Percentiles rank a stretch among this genome's conserved stretches.
phyloP scores from a whole-genome alignment of 2,329 filamentous ascomycete species.

The Verticillium nubilum region DNA sequence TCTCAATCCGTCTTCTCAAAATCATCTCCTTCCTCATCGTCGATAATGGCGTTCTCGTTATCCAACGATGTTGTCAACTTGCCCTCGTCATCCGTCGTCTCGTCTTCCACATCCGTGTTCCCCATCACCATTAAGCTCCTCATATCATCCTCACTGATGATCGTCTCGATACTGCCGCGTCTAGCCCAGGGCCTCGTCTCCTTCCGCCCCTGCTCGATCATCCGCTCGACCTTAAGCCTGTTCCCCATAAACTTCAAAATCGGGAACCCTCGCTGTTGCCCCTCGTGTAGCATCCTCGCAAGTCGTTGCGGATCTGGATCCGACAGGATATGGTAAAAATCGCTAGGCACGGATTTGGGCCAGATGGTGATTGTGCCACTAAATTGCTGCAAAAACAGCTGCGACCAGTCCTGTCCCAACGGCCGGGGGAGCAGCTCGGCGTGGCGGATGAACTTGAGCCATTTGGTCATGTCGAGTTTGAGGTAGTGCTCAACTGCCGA shows the following conservation, averaged over 20 bases:
- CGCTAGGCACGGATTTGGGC: slow-evolving; percentile 73
- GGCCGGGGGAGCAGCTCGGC: slow-evolving; percentile 87
- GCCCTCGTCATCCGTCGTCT: slow-evolving; percentile 18
- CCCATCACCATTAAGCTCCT: slow-evolving; percentile 35
- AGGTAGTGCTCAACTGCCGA: slow-evolving; percentile 90
- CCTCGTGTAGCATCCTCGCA: slow-evolving; percentile 83
- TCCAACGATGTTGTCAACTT: slow-evolving; percentile 30
- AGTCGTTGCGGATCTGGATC: slow-evolving; percentile 74
- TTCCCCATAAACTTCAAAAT: slow-evolving; percentile 91
- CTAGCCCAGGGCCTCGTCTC: slow-evolving; percentile 44
- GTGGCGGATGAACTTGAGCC: slow-evolving; percentile 90
- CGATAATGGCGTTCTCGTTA: slow-evolving; percentile 18
- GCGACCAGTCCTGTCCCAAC: slow-evolving; percentile 91
- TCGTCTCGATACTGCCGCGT: slow-evolving; percentile 51
- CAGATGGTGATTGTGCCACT: slow-evolving; percentile 94
- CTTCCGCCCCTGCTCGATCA: slow-evolving; percentile 53
- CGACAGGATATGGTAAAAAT: slow-evolving; percentile 80
- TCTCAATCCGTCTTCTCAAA: slow-evolving; percentile 12
- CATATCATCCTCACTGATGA: slow-evolving; percentile 57
- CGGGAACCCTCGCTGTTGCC: slow-evolving; percentile 83
- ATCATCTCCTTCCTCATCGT: slow-evolving; percentile 14
- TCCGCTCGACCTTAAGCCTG: slow-evolving; percentile 73
- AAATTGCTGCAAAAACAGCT: slow-evolving; percentile 94
- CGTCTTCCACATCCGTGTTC: slow-evolving; percentile 12
- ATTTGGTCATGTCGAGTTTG: slow-evolving; percentile 95